Evolutionary conservation across 768 basidiomycete genomes (phyloP), one percentile per base, ranked within the genome.

Genomic region (Clathrus columnatus): DNA sequence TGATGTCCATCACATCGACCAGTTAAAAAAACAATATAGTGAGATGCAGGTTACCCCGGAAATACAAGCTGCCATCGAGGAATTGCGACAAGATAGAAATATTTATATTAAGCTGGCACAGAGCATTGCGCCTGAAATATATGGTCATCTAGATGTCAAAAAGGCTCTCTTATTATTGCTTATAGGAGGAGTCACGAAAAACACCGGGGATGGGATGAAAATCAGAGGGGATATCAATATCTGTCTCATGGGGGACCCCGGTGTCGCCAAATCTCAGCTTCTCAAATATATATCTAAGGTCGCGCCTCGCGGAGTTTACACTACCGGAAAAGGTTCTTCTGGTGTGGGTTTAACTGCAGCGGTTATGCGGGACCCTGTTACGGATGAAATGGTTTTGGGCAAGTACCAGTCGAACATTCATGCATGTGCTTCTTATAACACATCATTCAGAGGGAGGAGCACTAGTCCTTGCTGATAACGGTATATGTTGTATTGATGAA

Each of bases 371-470:
- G 96, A 99, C 66, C 96, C 96, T 3, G 96, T 98, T 20, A 98
- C 96, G 4, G 96, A 98, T 66, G 96, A 99, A 71, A 97, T 99
- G 90, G 96, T 99, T 32, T 75, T 98, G 48, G 95, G 95, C 93
- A 64, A 54, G 89, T 73, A 47, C 50, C 7, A 20, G 41, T 27
- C 45, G 52, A 56, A 2, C 48, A 44, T 59, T 51, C 26, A 36
- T 30, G 41, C 20, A 24, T 32, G 48, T 23, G 45, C 24, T 32
- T 48, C 36, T 18, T 60, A 8, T 47, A 57, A 18, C 43, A n/a
- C 44, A 7, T 28, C 7, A 29, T 28, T 23, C 70, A 97, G 96
- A 99, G 91, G 96, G 96, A 4, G 96, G 96, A 26, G 96, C 96
- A n/a, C 81, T 99, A 51, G 96, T 99, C 16, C 81, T 99, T 47